Evolutionary conservation across 495 filamentous ascomycete species (phyloP).

Genomic region (Geopyxis carbonaria): DNA sequence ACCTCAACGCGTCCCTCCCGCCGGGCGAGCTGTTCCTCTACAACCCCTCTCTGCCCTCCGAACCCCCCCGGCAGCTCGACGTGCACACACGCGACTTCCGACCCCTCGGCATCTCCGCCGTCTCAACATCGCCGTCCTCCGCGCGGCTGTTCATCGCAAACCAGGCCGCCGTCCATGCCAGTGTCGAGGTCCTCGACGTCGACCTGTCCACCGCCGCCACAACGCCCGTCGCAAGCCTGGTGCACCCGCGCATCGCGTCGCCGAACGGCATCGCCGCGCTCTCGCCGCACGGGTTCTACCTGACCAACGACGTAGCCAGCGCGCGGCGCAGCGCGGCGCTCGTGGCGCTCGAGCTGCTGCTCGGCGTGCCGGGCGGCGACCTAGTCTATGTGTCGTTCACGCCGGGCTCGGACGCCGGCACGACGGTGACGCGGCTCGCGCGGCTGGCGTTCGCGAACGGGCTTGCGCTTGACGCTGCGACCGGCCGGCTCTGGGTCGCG

Average conservation of each 20-base stretch:
- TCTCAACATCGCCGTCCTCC: neutral
- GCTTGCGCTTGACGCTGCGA: slow-evolving; percentile 10
- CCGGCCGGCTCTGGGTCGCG: slow-evolving; percentile 6
- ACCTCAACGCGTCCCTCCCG: slow-evolving; percentile 1
- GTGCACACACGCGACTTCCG: slow-evolving; percentile 15
- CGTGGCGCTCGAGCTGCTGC: slow-evolving; percentile 9
- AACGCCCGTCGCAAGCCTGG: slow-evolving; percentile 12
- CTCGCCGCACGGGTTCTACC: slow-evolving; percentile 12
- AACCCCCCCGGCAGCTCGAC: slow-evolving; percentile 4
- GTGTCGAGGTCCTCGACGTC: slow-evolving; percentile 17
- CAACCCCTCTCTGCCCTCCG: slow-evolving; percentile 10
- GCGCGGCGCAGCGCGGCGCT: slow-evolving; percentile 9
- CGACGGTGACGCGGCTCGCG: slow-evolving; percentile 3
- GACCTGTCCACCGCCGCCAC: slow-evolving; percentile 4
- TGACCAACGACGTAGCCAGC: slow-evolving; percentile 20
- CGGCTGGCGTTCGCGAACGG: slow-evolving; percentile 15
- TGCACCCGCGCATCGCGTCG: slow-evolving; percentile 8
- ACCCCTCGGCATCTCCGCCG: slow-evolving; percentile 12
- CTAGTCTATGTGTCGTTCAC: slow-evolving; percentile 15
- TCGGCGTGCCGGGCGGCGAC: slow-evolving; percentile 12
- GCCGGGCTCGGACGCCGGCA: neutral
- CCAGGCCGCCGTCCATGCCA: slow-evolving; percentile 10
- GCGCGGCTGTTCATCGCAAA: slow-evolving; percentile 18
- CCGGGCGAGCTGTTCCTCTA: slow-evolving; percentile 18
- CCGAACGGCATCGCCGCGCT: slow-evolving; percentile 19